phyloP scores from a whole-genome alignment of 805 yeast genomes.

The Candida tammaniensis region DNA sequence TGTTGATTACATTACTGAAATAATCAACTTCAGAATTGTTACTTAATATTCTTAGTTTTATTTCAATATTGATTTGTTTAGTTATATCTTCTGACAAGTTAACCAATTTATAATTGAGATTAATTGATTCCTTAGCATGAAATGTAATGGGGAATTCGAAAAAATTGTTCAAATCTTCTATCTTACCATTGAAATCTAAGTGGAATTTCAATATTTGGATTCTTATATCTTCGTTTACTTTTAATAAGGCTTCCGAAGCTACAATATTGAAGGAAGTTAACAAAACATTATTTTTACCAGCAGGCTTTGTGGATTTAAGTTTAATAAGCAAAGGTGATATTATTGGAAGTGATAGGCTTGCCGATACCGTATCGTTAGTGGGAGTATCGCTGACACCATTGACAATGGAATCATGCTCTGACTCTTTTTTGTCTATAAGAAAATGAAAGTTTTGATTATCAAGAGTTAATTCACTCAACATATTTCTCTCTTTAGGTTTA shows the following conservation, averaged over 20 bases:
- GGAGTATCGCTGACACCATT: too few relatives aligned
- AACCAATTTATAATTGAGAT: constrained; percentile 31
- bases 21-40: constrained; percentile 16
- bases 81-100: constrained; percentile 23
- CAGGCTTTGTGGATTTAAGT: constrained; percentile 47
- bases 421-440: too few relatives aligned
- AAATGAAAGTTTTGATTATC: background rate
- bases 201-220: constrained; percentile 8
- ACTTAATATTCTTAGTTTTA: constrained; percentile 15
- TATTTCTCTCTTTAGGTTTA: constrained; percentile 6
- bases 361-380: background rate
- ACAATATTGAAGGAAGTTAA: constrained; percentile 50
- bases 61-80: constrained; percentile 8
- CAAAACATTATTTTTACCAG: constrained; percentile 43
- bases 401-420: background rate
- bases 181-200: constrained; percentile 11
- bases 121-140: constrained; percentile 28
- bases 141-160: constrained; percentile 26
- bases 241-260: constrained; percentile 38
- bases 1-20: constrained; percentile 30
- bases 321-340: constrained; percentile 42
- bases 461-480: constrained; percentile 1
- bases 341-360: constrained; percentile 21
- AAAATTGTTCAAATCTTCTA: constrained; percentile 8
- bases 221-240: constrained; percentile 4